These are phyloP conservation scores for Fusarium chaquense DNA, from an alignment of 2,329 filamentous ascomycete genomes.

Conservation along the genomic window DNA sequence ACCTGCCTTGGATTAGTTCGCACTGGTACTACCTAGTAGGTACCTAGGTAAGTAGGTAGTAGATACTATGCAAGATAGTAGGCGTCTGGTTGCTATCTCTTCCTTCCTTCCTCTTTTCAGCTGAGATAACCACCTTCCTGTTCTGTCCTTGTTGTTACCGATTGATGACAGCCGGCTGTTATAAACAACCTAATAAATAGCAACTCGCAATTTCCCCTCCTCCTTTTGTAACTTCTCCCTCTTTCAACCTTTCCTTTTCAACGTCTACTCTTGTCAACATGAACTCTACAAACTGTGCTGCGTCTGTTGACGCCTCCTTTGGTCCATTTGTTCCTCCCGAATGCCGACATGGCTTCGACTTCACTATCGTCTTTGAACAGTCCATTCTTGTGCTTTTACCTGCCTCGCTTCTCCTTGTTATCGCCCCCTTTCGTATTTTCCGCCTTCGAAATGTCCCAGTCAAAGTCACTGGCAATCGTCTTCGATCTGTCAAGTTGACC, in stretches of 20 bases:
- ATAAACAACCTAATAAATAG: conserved; percentile 6
- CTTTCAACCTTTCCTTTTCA: background rate
- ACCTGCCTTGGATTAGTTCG: too few species aligned
- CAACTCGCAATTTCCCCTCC: background rate
- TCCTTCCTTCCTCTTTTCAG: background rate
- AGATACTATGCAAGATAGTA: too few species aligned
- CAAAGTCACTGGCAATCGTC: conserved; percentile 43
- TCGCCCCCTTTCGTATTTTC: conserved; percentile 50
- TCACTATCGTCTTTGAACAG: conserved; percentile 62
- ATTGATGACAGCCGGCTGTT: background rate
- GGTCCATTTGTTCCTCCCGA: conserved; percentile 42
- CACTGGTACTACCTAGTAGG: too few species aligned
- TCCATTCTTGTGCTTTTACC: conserved; percentile 52
- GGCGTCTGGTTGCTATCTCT: background rate
- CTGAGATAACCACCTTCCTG: conserved; percentile 38
- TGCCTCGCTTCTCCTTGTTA: conserved; percentile 49
- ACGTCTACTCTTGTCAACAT: conserved; percentile 26
- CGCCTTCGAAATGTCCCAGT: conserved; percentile 45
- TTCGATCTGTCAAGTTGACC: conserved; percentile 48
- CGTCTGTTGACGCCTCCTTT: conserved; percentile 45
- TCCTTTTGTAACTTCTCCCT: background rate
- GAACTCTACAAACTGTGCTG: conserved; percentile 41
- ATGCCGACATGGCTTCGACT: conserved; percentile 61
- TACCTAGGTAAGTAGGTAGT: too few species aligned
- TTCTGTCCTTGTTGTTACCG: background rate